Conservation (phyloP, 2,329 filamentous ascomycete genomes). For the Aspergillus quadrilineatus region DNA sequence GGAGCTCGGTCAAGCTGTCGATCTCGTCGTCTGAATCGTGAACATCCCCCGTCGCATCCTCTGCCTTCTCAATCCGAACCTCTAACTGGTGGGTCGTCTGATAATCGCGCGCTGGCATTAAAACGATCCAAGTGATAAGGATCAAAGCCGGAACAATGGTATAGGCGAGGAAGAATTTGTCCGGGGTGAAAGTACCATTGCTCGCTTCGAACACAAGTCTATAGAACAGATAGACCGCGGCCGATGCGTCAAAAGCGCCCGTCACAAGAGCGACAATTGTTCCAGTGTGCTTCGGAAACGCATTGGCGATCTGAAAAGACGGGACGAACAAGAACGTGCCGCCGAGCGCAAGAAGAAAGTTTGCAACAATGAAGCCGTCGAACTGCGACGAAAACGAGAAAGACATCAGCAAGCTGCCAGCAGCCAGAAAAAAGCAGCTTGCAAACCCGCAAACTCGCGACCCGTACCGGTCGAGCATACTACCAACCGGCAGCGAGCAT, state of each 20-base stretch:
- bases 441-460: constrained; percentile 73
- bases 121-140: constrained; percentile 60
- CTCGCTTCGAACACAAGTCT: constrained; percentile 67
- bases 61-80: constrained; percentile 59
- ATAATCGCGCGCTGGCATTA: constrained; percentile 72
- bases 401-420: constrained; percentile 70
- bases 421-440: constrained; percentile 64
- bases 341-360: constrained; percentile 72
- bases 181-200: constrained; percentile 41
- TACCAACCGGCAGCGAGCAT: constrained; percentile 77
- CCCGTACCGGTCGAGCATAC: constrained; percentile 77
- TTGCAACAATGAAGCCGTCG: constrained; percentile 72
- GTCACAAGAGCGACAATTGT: constrained; percentile 75
- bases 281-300: constrained; percentile 72
- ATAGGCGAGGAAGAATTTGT: constrained; percentile 70
- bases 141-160: constrained; percentile 69
- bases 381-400: constrained; percentile 62
- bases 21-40: constrained; percentile 54
- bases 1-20: constrained; percentile 50
- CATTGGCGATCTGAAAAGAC: constrained; percentile 79
- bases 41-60: constrained; percentile 35
- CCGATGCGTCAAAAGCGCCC: constrained; percentile 79
- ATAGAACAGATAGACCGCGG: constrained; percentile 74
- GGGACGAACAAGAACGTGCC: constrained; percentile 80
- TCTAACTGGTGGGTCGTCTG: constrained; percentile 78